phyloP scores from a whole-genome alignment of 2,329 filamentous ascomycete genomes.

The Neopestalotiopsis rosae region DNA sequence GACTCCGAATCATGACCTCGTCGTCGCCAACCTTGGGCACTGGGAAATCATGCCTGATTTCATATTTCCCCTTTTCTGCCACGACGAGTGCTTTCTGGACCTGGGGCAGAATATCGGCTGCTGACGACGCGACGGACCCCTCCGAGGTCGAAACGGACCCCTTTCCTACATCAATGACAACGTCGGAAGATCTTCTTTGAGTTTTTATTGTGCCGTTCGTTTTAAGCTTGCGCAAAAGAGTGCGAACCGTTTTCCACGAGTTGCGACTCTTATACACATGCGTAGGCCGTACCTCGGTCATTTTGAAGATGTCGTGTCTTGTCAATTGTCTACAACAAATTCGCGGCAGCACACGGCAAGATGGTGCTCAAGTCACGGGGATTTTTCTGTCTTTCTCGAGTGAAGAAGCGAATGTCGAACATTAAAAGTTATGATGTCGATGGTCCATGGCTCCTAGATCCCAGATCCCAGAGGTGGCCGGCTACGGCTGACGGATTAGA shows the following conservation, averaged over 20 bases:
- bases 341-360: background rate
- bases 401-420: background rate
- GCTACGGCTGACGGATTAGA: slow-evolving; percentile 17
- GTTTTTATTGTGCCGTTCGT: slow-evolving; percentile 20
- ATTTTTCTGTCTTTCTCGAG: background rate
- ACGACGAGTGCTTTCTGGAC: slow-evolving; percentile 34
- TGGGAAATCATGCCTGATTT: slow-evolving; percentile 31
- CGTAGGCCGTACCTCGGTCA: slow-evolving; percentile 24
- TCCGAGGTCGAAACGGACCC: slow-evolving; percentile 26
- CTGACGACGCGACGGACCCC: slow-evolving; percentile 23
- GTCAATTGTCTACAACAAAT: background rate
- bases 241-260: slow-evolving; percentile 30
- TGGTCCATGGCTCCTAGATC: slow-evolving; percentile 3
- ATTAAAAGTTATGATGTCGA: slow-evolving; percentile 3
- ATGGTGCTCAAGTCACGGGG: background rate
- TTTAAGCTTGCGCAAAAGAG: slow-evolving; percentile 26
- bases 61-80: slow-evolving; percentile 33
- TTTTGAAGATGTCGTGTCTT: slow-evolving; percentile 5
- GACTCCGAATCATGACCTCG: slow-evolving; percentile 41
- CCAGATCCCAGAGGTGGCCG: background rate
- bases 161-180: slow-evolving; percentile 23
- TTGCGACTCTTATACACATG: slow-evolving; percentile 23
- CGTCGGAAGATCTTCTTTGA: slow-evolving; percentile 19
- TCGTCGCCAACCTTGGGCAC: slow-evolving; percentile 32
- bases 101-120: slow-evolving; percentile 23